Conservation (phyloP, 768 basidiomycete genomes). For the Daedaleopsis nitida region DNA sequence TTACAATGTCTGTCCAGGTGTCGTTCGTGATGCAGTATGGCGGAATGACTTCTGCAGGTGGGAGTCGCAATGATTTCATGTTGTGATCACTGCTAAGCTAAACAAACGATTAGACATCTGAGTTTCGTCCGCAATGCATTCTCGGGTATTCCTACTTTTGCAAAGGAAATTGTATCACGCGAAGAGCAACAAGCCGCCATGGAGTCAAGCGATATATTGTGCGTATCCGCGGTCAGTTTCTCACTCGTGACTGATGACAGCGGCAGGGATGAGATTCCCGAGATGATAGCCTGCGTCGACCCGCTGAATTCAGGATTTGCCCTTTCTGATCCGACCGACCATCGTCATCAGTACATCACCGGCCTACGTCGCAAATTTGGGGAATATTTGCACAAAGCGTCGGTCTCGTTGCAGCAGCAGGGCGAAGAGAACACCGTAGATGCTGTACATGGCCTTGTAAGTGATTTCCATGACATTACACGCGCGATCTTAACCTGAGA, state of each 20-base stretch:
- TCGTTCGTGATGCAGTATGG: slow-evolving; percentile 64
- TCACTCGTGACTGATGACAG: neutral
- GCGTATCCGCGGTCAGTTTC: slow-evolving; percentile 26
- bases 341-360: slow-evolving; percentile 61
- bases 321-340: slow-evolving; percentile 64
- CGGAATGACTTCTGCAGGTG: slow-evolving; percentile 85
- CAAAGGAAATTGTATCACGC: slow-evolving; percentile 52
- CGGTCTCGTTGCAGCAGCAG: slow-evolving; percentile 64
- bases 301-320: slow-evolving; percentile 68
- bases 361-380: slow-evolving; percentile 64
- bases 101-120: slow-evolving; percentile 49
- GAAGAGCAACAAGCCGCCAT: slow-evolving; percentile 48
- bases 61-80: slow-evolving; percentile 22
- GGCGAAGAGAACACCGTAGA: slow-evolving; percentile 84
- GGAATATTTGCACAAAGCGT: slow-evolving; percentile 69
- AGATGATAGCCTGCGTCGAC: slow-evolving; percentile 70
- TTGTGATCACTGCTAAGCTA: neutral
- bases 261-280: slow-evolving; percentile 68
- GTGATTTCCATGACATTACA: slow-evolving; percentile 18
- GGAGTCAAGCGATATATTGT: slow-evolving; percentile 70
- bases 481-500: neutral
- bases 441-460: slow-evolving; percentile 71
- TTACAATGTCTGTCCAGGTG: slow-evolving; percentile 32
- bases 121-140: slow-evolving; percentile 77
- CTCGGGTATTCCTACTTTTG: slow-evolving; percentile 69